Base-by-base conservation (phyloP, 306 rosid genomes). In the Ormosia emarginata region DNA sequence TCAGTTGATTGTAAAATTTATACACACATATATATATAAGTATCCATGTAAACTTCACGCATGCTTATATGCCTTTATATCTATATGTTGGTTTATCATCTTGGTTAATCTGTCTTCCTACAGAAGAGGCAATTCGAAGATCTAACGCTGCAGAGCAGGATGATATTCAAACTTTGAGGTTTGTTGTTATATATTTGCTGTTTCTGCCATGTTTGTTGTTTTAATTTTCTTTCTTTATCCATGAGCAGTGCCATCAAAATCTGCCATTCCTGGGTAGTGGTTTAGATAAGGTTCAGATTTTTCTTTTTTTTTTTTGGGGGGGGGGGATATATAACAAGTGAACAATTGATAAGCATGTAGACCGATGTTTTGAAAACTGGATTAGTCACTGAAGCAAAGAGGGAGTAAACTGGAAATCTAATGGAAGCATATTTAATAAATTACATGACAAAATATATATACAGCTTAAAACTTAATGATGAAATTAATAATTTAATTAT, bases 81-180 rank as follows among this genome's bases (percentile, higher is more conserved):
- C n/a, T 41, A 49, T 52, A 2, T 79, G 53, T 67, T 85, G 74
- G 50, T 79, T 73, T 55, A 46, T 75, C 63, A 80, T 80, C 79
- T 41, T 82, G 74, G 24, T 87, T 75, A 63, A 85, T 79, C 85
- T 84, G 77, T 81, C 78, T 59, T 74, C 46, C 24, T 71, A 88
- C 91, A 95, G 97, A 93, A 79, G 97, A 95, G 85, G 97, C 91
- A 82, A 82, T 88, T 61, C 90, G 94, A 52, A 95, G 99, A 86
- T 86, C 87, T 62, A 83, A 82, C 18, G 99, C 97, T 47, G 70
- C 83, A 66, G 95, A 93, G 90, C 57, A 10, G 77, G 14, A 89
- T 88, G 98, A 78, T 37, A 49, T 85, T 14, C 80, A 39, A 7
- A 14, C 59, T 82, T 83, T 93, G 81, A 95, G 98, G 98, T 94